These are phyloP conservation scores for Alternaria angustiovoidea DNA, from an alignment of 2,329 filamentous ascomycete species.

Conservation along the genomic window DNA sequence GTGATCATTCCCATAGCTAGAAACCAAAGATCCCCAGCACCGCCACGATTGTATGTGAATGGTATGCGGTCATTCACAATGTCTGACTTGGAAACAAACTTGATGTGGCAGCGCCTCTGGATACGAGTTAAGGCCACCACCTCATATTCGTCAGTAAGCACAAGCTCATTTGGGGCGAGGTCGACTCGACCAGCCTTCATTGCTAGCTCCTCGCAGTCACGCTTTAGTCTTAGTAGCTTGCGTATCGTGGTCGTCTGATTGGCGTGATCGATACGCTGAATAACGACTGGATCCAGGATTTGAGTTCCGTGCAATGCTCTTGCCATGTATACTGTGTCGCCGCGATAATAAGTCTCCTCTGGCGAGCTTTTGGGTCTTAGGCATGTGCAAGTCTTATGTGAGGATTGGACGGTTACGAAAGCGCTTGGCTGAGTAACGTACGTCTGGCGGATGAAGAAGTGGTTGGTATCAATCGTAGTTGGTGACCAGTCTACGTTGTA, in stretches of 20 bases:
- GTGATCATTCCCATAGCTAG: conserved; percentile 55
- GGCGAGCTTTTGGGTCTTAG: conserved; percentile 21
- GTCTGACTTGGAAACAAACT: conserved; percentile 59
- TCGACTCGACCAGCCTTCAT: conserved; percentile 29
- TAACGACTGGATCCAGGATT: conserved; percentile 67
- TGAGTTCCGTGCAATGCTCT: conserved; percentile 34
- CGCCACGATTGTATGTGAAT: conserved; percentile 70
- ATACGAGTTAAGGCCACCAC: conserved; percentile 55
- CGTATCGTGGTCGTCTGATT: conserved; percentile 56
- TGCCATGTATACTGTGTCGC: conserved; percentile 68
- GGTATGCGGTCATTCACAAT: conserved; percentile 54
- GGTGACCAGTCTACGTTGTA: conserved; percentile 67
- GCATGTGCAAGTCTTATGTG: conserved; percentile 65
- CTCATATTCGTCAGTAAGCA: conserved; percentile 61
- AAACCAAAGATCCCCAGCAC: conserved; percentile 72
- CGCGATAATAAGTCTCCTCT: conserved; percentile 52
- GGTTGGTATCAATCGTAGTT: conserved; percentile 53
- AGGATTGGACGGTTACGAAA: conserved; percentile 66
- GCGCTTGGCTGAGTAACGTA: conserved; percentile 68
- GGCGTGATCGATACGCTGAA: conserved; percentile 55
- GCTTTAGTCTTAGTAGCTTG: conserved; percentile 60
- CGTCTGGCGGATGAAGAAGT: conserved; percentile 74
- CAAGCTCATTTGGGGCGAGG: conserved; percentile 63
- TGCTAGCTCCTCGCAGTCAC: conserved; percentile 47
- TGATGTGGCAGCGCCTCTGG: conserved; percentile 66